These are phyloP conservation scores for Populus nigra DNA, from an alignment of 345 rosid genomes.

Conservation along the genomic window DNA sequence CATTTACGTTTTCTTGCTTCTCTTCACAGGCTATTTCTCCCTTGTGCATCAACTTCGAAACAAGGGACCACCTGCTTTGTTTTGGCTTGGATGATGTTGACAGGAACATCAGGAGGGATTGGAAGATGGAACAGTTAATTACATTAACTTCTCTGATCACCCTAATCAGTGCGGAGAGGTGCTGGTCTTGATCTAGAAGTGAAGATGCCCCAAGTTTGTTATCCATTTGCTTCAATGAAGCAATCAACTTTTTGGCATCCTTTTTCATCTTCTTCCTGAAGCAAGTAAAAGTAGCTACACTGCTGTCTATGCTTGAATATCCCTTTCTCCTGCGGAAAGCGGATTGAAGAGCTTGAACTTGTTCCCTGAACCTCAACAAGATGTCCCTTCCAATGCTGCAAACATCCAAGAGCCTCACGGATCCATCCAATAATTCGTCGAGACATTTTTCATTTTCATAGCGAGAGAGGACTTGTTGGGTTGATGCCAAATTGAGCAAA, in stretches of 20 bases:
- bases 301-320: slow-evolving; percentile 30
- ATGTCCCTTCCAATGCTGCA: slow-evolving; percentile 57
- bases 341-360: slow-evolving; percentile 52
- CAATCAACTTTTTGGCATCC: slow-evolving; percentile 45
- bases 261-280: slow-evolving; percentile 58
- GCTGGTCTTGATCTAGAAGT: slow-evolving; percentile 32
- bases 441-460: slow-evolving; percentile 31
- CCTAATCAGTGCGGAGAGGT: slow-evolving; percentile 37
- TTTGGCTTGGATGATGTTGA: slow-evolving; percentile 32
- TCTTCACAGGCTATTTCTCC: slow-evolving; percentile 34
- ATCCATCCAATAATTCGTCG: slow-evolving; percentile 56
- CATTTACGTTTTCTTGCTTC: slow-evolving; percentile 34
- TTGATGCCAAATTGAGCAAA: slow-evolving; percentile 54
- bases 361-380: slow-evolving; percentile 48
- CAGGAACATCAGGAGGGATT: slow-evolving; percentile 46
- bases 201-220: slow-evolving; percentile 14
- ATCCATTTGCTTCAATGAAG: slow-evolving; percentile 49
- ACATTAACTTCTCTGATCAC: slow-evolving; percentile 43
- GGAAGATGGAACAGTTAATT: slow-evolving; percentile 37
- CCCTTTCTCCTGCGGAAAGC: slow-evolving; percentile 54
- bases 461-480: slow-evolving; percentile 45
- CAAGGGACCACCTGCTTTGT: slow-evolving; percentile 46
- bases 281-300: slow-evolving; percentile 24
- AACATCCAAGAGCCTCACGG: slow-evolving; percentile 53
- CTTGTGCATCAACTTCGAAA: slow-evolving; percentile 45